Base-by-base conservation (phyloP, 2,329 filamentous ascomycete species). In the Hymenoscyphus scutula region DNA sequence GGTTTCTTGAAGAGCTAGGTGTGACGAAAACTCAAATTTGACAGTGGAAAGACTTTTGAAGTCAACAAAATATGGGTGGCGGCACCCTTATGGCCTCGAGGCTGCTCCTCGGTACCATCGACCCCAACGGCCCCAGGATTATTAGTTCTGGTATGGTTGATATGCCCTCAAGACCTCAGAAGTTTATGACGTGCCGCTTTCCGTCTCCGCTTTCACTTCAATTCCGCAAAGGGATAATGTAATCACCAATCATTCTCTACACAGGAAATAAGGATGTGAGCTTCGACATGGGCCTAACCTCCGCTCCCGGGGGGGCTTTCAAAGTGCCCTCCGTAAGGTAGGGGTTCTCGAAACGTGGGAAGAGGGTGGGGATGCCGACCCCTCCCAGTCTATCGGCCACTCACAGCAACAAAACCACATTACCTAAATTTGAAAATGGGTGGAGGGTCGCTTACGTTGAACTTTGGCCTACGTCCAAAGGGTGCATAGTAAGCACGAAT, bases 161-260 rank as follows among this genome's bases (percentile, higher is more conserved):
- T 37, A 23, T 23, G 23, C 23, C 23, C 45, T 51, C 45, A 10
- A 51, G 7, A 51, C 45, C 45, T 25, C 45, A 51, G 19, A 51
- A 51, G n/a, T 25, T 29, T 51, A 51, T 51, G 19, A 19, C 45
- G 45, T 51, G 45, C 45, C 45, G 45, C 45, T 32, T 38, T 30
- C 37, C n/a, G 17, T n/a, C 25, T 58, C 69, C 68, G 67, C 66
- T 64, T 56, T 64, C 60, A 34, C 54, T 58, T 38, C 45, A 37
- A 60, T 64, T 62, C 66, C 56, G 19, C 59, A 64, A 63, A 34
- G 29, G 64, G 64, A 57, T 55, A 66, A 54, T 63, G 54, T 58
- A 59, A 56, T 32, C 56, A 25, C 69, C 69, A 71, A 71, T 71
- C 61, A 67, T 25, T 37, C 41, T 17, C 23, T 48, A 38, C 41